phyloP scores from a whole-genome alignment of 192 early-diverging fungal genomes.

The Geranomyces variabilis region DNA sequence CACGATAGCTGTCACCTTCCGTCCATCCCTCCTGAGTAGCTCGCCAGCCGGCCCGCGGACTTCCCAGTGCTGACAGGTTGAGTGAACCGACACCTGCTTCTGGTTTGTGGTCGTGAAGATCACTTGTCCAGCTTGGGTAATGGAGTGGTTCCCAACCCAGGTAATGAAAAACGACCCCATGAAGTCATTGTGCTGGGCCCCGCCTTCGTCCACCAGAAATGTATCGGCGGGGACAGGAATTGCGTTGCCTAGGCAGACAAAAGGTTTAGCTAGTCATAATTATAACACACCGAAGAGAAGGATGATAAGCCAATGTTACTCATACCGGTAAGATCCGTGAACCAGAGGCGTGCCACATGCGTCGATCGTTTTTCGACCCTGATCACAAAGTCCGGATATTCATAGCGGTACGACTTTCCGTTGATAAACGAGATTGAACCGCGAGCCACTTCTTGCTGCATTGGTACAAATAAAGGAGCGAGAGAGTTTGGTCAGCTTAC shows the following conservation, averaged over 20 bases:
- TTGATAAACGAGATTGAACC: background rate
- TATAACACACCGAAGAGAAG: no score
- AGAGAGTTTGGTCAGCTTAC: background rate
- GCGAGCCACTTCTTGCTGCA: no score
- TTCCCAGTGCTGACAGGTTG: background rate
- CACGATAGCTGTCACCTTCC: background rate
- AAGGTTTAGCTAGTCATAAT: no score
- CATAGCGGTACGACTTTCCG: slow-evolving; percentile 6
- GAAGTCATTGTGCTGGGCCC: background rate
- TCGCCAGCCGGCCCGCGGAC: background rate
- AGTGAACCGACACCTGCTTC: slow-evolving; percentile 13
- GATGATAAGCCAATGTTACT: no score
- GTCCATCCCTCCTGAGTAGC: background rate
- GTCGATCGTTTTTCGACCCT: background rate
- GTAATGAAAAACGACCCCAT: slow-evolving; percentile 5
- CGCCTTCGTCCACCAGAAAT: slow-evolving; percentile 10
- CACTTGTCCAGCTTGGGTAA: background rate
- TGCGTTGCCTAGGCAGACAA: background rate
- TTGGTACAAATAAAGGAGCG: no score
- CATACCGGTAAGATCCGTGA: background rate
- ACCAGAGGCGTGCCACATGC: slow-evolving; percentile 11
- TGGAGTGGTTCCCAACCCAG: background rate
- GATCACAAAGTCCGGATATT: slow-evolving; percentile 1
- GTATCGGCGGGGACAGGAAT: slow-evolving; percentile 4
- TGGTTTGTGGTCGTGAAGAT: background rate